phyloP scores from a whole-genome alignment of 805 yeast genomes.

The Wickerhamiella spandovensis region DNA sequence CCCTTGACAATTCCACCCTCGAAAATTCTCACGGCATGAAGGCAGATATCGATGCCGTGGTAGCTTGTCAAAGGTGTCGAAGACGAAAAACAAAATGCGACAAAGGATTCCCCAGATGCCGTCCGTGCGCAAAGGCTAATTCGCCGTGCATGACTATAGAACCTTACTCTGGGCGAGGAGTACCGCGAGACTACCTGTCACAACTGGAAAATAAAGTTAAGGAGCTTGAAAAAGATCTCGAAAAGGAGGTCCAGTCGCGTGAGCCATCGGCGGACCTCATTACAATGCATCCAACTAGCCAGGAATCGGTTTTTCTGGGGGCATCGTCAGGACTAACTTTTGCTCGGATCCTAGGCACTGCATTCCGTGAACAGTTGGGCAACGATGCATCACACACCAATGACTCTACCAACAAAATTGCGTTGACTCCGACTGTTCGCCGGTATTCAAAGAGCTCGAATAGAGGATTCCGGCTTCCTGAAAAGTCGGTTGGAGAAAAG shows the following conservation, averaged over 20 bases:
- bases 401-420: neutral
- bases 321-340: conserved; percentile 10
- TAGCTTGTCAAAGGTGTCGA: conserved; percentile 74
- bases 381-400: conserved; percentile 2
- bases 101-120: conserved; percentile 52
- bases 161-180: conserved; percentile 76
- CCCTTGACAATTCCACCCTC: neutral
- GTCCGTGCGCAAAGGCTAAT: conserved; percentile 48
- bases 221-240: conserved; percentile 39
- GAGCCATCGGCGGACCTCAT: neutral
- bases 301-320: conserved; percentile 7
- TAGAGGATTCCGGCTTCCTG: conserved; percentile 33
- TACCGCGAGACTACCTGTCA: conserved; percentile 59
- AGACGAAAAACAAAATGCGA: conserved; percentile 53
- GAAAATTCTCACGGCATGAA: neutral
- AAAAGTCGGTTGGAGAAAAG: conserved; percentile 55
- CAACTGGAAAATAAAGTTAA: conserved; percentile 55
- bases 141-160: conserved; percentile 74
- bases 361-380: conserved; percentile 10
- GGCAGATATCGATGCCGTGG: neutral
- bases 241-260: conserved; percentile 17
- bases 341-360: conserved; percentile 6
- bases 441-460: neutral
- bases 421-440: neutral
- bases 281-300: conserved; percentile 2